phyloP scores from a whole-genome alignment of 169 alveolate species.

The Babesia divergens region DNA sequence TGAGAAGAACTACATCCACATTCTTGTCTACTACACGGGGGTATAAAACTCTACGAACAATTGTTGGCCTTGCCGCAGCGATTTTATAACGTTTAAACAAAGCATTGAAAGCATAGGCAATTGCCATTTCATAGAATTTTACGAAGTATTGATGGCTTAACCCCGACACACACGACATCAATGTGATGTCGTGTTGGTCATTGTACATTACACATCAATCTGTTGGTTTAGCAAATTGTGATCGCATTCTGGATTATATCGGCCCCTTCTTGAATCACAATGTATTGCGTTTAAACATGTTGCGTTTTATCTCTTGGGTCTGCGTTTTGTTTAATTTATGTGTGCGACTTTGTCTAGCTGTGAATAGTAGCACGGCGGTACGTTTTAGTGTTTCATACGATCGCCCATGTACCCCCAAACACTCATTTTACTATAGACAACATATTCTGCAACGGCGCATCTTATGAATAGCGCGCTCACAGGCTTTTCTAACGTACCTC shows the following conservation, averaged over 20 bases:
- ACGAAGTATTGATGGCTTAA: no score
- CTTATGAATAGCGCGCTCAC: background rate
- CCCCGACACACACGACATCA: no score
- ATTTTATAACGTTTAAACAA: slow-evolving; percentile 39
- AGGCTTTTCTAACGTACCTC: background rate
- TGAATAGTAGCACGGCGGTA: background rate
- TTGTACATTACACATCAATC: no score
- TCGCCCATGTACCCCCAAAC: background rate
- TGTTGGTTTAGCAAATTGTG: no score
- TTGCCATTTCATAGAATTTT: no score
- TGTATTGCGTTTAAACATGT: no score
- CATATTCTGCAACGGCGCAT: background rate
- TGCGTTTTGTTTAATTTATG: no score
- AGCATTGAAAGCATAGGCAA: background rate
- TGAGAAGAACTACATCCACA: slow-evolving; percentile 39
- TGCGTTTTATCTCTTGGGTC: no score
- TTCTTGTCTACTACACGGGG: slow-evolving; percentile 39
- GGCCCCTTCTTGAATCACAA: no score
- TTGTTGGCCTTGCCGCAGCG: slow-evolving; percentile 9
- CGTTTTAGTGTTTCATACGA: background rate
- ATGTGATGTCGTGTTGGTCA: no score
- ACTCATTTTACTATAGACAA: background rate
- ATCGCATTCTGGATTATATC: no score
- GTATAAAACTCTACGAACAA: slow-evolving; percentile 19
- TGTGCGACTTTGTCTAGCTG: background rate